Base-by-base conservation (phyloP, 2,329 filamentous ascomycete genomes). In the Talaromyces rugulosus region DNA sequence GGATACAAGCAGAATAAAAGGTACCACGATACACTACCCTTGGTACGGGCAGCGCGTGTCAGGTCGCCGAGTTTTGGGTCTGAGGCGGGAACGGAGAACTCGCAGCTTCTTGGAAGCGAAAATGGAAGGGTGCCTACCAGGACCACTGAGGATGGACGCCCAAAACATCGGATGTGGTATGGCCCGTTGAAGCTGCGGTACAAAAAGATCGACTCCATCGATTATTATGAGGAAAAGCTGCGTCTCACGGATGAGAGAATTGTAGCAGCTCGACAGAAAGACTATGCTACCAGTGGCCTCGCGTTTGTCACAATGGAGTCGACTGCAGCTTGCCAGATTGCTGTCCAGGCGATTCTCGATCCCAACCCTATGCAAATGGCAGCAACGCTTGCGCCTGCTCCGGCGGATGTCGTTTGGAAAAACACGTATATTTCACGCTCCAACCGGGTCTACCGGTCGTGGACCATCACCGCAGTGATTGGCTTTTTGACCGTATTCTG, bases 231-330 rank as follows among this genome's bases (percentile, higher is more conserved):
- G 69, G 91, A 96, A 74, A 89, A 90, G 72, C 83, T 99, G 40
- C 87, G 89, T 30, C 83, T 84, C 16, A 75, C 96, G 2, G 94
- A 99, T 67, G 89, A 91, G 56, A 83, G 87, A 66, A 91, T 99
- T 57, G 75, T 78, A 7, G 77, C 77, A 7, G 86, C 92, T 11
- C 86, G 95, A 31, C 86, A 87, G 69, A 90, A 91, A 73, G 84
- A 89, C 3, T 98, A 92, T 69, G 79, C 83, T 5, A 83, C 95
- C 0, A 93, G 88, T 0, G 89, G 94, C 56, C 84, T 96, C 63
- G 96, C 96, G 0, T 97, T 99, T 74, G 91, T 99, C 44, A 98
- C 95, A 0, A 96, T 99, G 92, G 91, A 97, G 78, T 95, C 92
- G 3, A 95, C 96, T 56, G 91, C 93, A 14, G 89, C 93, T 23